Evolutionary conservation across 345 rosid genomes (phyloP), one percentile per base, ranked within the genome.

Genomic region (Capsella bursapastoris): DNA sequence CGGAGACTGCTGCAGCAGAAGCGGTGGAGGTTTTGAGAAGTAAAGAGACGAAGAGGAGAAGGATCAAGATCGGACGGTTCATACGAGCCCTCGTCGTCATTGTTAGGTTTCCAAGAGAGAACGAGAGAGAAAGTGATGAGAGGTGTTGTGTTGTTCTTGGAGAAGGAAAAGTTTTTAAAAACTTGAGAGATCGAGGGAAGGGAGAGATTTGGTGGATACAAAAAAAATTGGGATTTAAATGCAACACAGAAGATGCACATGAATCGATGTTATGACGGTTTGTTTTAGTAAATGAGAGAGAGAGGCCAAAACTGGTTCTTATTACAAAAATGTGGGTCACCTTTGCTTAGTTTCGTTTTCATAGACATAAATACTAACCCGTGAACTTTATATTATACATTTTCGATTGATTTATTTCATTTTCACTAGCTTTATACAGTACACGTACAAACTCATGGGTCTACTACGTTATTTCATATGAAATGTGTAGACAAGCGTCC

Each of bases 231-330:
- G 58, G 69, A 27, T 61, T 69, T 76, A 43, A 75, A 76, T 76
- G 64, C 64, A 70, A 74, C 78, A 56, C 63, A 64, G 75, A 76
- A 61, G 74, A 68, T 40, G 65, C 82, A 82, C 80, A 74, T 71
- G 48, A 73, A 74, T 66, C 79, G 58, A 53, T 64, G 70, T 68
- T 62, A 43, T 32, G 59, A 40, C 45, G 53, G 38, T 45, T 29
- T 29, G 28, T 4, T 52, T 40, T n/a, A 67, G 72, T 69, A 14
- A 62, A 63, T 72, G 70, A 57, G 48, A 58, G 8, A 47, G 70
- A 57, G 48, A 58, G 8, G 56, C 45, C 60, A 45, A 22, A 40
- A 58, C 38, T 2, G 44, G 51, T 52, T 40, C 11, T 22, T 22
- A 22, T 22, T 5, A 40, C 5, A 4, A n/a, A 63, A 4, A 44